Evolutionary conservation across 202 grass and related monocot genomes (phyloP), one percentile per base, ranked within the genome.

Genomic region (Musa balbisiana): DNA sequence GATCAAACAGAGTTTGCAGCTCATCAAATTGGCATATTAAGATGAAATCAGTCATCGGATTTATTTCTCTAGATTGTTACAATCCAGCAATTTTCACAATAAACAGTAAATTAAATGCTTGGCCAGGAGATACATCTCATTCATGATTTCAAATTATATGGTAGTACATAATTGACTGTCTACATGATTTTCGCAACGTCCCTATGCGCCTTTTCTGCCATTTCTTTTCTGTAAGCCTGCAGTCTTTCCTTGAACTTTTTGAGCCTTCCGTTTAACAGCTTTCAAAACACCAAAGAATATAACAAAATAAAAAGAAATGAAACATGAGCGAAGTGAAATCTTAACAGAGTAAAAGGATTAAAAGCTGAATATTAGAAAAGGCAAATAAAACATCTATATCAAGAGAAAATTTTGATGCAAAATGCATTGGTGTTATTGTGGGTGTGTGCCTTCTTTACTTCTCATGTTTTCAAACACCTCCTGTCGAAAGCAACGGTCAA

Each of bases 211-310:
- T 67, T 93, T 75, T 94, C 85, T 52, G 67, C 78, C 54, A 98
- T 84, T 83, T 89, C 87, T 80, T 80, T 89, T 92, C 82, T 93
- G 74, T 98, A 93, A 49, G 91, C 83, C 68, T 88, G 91, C 79
- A 94, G 49, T 66, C 27, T 80, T 87, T 92, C 91, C 82, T 93
- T 94, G 59, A 98, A 88, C 60, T 91, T 93, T 69, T 87, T 93
- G 83, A 15, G 77, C 88, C 81, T 94, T 98, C 60, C 91, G 76
- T 78, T 98, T 98, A 73, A 92, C 82, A 78, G 94, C 81, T 98
- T 94, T 98, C 88, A 92, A 83, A 70, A 83, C 71, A 69, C 58
- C 19, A 85, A 55, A 70, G 74, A 19, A 43, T 6, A 43, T 43
- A 20, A 15, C 0, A 43, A 21, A 43, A 16, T 5, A 56, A 60